These are phyloP conservation scores for Eutrema heterophyllum DNA, from an alignment of 345 rosid genomes.

Conservation along the genomic window DNA sequence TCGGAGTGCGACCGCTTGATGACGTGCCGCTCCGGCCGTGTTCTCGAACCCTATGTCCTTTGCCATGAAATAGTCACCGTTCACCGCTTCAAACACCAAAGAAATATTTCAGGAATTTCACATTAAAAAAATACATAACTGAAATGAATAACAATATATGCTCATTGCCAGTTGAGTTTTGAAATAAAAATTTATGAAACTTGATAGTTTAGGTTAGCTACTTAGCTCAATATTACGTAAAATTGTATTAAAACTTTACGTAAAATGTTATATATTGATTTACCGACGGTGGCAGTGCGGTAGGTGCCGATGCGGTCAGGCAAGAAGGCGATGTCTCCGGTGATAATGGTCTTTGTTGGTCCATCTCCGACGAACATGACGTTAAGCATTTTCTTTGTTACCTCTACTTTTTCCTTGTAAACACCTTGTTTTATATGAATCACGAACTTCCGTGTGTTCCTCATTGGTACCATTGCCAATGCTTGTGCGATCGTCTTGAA, in stretches of 20 bases:
- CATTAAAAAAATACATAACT: too few relatives aligned
- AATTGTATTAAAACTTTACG: not conserved
- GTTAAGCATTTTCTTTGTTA: constrained; percentile 33
- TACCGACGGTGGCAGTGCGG: constrained; percentile 63
- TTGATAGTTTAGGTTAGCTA: not conserved
- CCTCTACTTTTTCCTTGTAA: constrained; percentile 46
- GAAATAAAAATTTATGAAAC: not conserved
- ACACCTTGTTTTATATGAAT: constrained; percentile 65
- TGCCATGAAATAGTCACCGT: constrained; percentile 55
- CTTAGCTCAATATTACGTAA: not conserved
- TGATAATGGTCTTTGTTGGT: constrained; percentile 56
- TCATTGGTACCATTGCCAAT: constrained; percentile 42
- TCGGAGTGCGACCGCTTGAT: constrained; percentile 73
- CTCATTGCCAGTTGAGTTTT: too few relatives aligned
- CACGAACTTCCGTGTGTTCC: constrained; percentile 39
- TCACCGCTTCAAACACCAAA: constrained; percentile 34
- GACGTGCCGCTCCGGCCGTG: constrained; percentile 52
- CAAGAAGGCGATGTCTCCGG: constrained; percentile 45
- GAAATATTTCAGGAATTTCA: not conserved
- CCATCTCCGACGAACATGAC: constrained; percentile 81
- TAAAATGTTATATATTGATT: not conserved
- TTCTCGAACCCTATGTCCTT: constrained; percentile 67
- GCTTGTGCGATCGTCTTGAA: constrained; percentile 54
- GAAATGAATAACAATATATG: too few relatives aligned
- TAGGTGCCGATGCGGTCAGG: constrained; percentile 41